Evolutionary conservation across 192 early-diverging fungal genomes (phyloP).

Genomic region (Umbelopsis isabellina): DNA sequence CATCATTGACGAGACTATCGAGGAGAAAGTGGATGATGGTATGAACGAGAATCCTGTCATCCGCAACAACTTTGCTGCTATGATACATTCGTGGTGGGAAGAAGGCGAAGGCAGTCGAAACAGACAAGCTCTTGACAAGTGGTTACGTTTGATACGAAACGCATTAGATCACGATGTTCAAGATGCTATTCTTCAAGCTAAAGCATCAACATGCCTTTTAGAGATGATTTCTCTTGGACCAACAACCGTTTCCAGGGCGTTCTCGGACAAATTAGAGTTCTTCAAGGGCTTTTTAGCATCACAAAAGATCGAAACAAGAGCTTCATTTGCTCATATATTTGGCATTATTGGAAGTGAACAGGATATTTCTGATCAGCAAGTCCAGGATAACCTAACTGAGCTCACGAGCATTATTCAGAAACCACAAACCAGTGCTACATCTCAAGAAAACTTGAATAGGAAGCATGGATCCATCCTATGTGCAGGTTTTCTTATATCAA

Average conservation of each 20-base stretch:
- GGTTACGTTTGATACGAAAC: conserved; percentile 61
- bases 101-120: conserved; percentile 28
- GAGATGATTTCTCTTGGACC: conserved; percentile 76
- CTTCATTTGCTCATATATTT: conserved; percentile 67
- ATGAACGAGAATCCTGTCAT: conserved; percentile 48
- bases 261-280: conserved; percentile 11
- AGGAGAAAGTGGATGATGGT: conserved; percentile 44
- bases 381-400: conserved; percentile 26
- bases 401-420: conserved; percentile 27
- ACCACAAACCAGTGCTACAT: conserved; percentile 25
- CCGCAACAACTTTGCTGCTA: conserved; percentile 39
- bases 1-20: conserved; percentile 52
- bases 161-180: conserved; percentile 54
- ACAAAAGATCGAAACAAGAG: conserved; percentile 65
- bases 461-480: conserved; percentile 71
- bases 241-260: conserved; percentile 49
- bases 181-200: conserved; percentile 67
- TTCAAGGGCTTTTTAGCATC: conserved; percentile 60
- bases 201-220: conserved; percentile 63
- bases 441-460: conserved; percentile 46
- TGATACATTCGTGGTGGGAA: conserved; percentile 34
- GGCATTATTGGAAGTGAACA: conserved; percentile 70
- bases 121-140: conserved; percentile 48
- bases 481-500: conserved; percentile 70
- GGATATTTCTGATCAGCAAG: conserved; percentile 20